These are phyloP conservation scores for Aurantiochytrium sp. DNA, from an alignment of 108 stramenopile genomes.

Conservation along the genomic window DNA sequence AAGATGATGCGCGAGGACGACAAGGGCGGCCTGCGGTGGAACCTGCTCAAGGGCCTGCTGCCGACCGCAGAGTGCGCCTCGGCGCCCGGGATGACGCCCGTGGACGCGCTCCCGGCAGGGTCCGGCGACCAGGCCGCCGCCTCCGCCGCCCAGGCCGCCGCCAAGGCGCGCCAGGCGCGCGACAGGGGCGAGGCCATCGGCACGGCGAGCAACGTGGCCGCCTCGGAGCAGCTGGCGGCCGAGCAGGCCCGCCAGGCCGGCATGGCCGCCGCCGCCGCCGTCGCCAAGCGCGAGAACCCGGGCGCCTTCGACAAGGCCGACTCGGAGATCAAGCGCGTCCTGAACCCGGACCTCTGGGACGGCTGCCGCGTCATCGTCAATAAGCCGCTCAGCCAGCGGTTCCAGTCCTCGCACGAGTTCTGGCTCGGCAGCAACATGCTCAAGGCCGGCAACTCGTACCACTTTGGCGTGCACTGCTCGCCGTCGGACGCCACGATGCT, in stretches of 20 bases:
- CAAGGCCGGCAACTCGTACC: slow-evolving; percentile 28
- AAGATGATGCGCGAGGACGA: background rate
- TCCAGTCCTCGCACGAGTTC: slow-evolving; percentile 31
- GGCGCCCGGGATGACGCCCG: background rate
- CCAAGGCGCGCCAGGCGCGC: slow-evolving; percentile 5
- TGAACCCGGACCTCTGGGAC: slow-evolving; percentile 13
- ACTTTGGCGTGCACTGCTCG: slow-evolving; percentile 22
- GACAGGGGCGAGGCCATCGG: slow-evolving; percentile 11
- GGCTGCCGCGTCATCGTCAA: slow-evolving; percentile 1
- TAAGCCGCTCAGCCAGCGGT: background rate
- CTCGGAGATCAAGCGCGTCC: background rate
- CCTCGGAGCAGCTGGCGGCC: background rate
- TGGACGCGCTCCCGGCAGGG: background rate
- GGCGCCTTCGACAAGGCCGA: slow-evolving; percentile 30
- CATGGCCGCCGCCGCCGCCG: background rate
- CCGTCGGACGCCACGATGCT: slow-evolving; percentile 11
- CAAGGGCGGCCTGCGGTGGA: background rate
- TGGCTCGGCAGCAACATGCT: slow-evolving; percentile 31
- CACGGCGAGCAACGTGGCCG: background rate
- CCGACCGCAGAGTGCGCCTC: background rate
- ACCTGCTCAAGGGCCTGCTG: background rate
- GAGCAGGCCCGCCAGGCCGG: background rate
- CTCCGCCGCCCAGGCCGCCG: background rate
- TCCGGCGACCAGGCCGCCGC: background rate
- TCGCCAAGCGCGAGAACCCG: background rate